phyloP scores from a whole-genome alignment of 1,284 basidiomycete genomes.

The Coniferiporia sulphurascens region DNA sequence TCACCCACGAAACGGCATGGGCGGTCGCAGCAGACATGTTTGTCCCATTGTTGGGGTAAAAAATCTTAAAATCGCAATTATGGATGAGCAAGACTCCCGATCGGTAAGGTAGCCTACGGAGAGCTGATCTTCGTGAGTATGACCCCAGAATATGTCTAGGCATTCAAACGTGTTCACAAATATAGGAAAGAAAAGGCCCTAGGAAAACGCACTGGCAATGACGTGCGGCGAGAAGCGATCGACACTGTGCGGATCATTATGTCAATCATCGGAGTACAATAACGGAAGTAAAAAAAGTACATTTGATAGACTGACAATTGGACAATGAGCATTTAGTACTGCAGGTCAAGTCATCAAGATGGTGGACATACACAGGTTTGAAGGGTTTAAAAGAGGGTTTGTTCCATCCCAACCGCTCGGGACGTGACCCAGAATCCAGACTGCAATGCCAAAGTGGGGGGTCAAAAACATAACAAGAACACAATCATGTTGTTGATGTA shows the following conservation, averaged over 20 bases:
- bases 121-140: constrained; percentile 78
- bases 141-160: constrained; percentile 72
- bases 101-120: constrained; percentile 39
- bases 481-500: constrained; percentile 21
- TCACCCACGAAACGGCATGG: constrained; percentile 49
- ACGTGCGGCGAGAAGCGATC: constrained; percentile 76
- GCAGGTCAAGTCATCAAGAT: background rate
- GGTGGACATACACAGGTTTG: constrained; percentile 57
- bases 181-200: background rate
- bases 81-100: background rate
- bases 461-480: background rate
- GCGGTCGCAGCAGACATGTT: constrained; percentile 54
- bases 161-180: background rate
- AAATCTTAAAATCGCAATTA: constrained; percentile 44
- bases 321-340: background rate
- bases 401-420: constrained; percentile 72
- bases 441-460: constrained; percentile 31
- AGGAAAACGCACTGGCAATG: constrained; percentile 57
- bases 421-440: constrained; percentile 80
- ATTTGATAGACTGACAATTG: constrained; percentile 61
- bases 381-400: constrained; percentile 56
- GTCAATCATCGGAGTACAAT: background rate
- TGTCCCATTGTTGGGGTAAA: constrained; percentile 72
- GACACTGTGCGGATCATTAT: constrained; percentile 44
- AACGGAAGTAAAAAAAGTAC: constrained; percentile 31